Base-by-base conservation (phyloP, 1,284 basidiomycete species). In the Coniophora puteana region DNA sequence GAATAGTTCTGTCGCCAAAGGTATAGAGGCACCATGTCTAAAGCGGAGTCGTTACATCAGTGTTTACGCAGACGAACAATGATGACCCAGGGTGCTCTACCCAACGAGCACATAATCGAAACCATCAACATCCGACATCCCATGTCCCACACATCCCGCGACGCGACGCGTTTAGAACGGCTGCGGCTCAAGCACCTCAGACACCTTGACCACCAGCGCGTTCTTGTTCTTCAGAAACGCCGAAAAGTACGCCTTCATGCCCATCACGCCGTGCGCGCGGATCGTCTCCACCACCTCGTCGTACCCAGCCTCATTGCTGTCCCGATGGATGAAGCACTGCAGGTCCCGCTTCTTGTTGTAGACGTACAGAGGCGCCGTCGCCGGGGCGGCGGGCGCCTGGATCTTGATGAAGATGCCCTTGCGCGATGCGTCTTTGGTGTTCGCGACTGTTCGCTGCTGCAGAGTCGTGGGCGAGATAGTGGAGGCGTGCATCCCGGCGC, bases 301-400 rank as follows among this genome's bases (percentile, higher is more conserved):
- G 44, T 74, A 80, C 2, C 52, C 67, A 0, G 39, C 45, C 4
- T 61, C 53, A 20, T 61, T 57, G 23, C 71, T 68, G 1, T 38
- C 36, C 11, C 61, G 55, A 17, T 51, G 14, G 14, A 76, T 55
- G 1, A 50, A 51, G 46, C 76, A 78, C 8, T 68, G 61, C 30
- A 80, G 70, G 42, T 77, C 69, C 4, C 70, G 59, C 48, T 71
- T 76, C 58, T 73, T 71, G 42, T 66, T 72, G 51, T 78, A 80
- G 14, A 80, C 61, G 29, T 71, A 45, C 20, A 77, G 42, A 14
- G 4, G 28, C 22, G 45, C 44, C 13, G 31, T 14, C 2, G 23
- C 2, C 3, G 46, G 27, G 30, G 35, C 38, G 13, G 54, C 48
- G 0, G 74, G 71, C 0, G 74, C 59, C 47, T 80, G 77, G 0